A percentile compares a stretch with the other conserved stretches of the same genome.
phyloP scores from a whole-genome alignment of 495 filamentous ascomycete species.

The Wilcoxina mikolae region DNA sequence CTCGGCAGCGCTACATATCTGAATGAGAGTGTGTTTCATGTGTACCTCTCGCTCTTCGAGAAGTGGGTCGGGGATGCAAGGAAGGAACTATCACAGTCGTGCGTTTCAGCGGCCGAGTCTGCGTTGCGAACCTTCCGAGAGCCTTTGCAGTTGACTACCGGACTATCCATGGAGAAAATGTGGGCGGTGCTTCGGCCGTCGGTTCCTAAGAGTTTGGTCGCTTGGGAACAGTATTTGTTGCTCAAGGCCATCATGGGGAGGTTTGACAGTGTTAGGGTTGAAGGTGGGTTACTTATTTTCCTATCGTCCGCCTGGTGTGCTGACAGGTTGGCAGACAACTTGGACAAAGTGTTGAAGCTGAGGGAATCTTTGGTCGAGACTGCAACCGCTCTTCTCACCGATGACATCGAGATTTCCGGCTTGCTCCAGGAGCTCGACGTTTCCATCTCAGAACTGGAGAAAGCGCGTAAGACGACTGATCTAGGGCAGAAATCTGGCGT shows the following conservation, averaged over 20 bases:
- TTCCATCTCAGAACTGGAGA: background rate
- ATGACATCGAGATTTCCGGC: constrained; percentile 32
- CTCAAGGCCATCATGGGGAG: constrained; percentile 56
- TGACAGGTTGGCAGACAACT: constrained; percentile 17
- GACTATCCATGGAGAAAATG: constrained; percentile 68
- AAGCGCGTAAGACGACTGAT: background rate
- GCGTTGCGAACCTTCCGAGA: constrained; percentile 37
- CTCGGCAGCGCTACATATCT: constrained; percentile 25
- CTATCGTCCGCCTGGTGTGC: background rate
- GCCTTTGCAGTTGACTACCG: constrained; percentile 47
- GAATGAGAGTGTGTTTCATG: constrained; percentile 42
- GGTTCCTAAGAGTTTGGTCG: constrained; percentile 39
- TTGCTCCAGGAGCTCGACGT: background rate
- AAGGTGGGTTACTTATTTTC: constrained; percentile 30
- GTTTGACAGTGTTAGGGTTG: constrained; percentile 49
- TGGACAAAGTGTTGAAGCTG: constrained; percentile 21
- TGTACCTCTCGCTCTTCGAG: constrained; percentile 34
- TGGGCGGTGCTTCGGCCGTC: constrained; percentile 61
- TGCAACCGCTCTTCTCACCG: constrained; percentile 36
- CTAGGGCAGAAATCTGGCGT: background rate
- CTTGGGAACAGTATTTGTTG: constrained; percentile 38
- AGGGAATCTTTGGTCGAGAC: constrained; percentile 39
- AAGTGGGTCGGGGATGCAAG: constrained; percentile 20
- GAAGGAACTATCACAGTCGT: constrained; percentile 17
- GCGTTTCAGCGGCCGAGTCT: constrained; percentile 31